Conservation (phyloP, 75 land plant genomes). For the Pinus albicaulis region DNA sequence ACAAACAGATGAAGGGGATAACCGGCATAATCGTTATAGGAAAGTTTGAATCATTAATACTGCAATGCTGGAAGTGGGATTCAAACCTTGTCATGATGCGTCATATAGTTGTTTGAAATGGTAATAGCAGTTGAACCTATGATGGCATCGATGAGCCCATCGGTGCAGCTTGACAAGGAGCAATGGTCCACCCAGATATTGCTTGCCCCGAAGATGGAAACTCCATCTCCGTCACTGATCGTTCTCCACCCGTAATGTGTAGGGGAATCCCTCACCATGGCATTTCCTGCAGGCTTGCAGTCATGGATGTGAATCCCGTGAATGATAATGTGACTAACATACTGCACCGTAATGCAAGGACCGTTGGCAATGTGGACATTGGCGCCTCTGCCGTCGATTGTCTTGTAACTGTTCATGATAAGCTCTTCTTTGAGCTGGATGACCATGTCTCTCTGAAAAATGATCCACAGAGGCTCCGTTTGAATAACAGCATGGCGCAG, state of each 20-base stretch:
- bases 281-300: constrained; percentile 73
- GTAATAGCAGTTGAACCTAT: constrained; percentile 79
- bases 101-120: constrained; percentile 81
- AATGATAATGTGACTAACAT: constrained; percentile 20
- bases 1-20: neutral
- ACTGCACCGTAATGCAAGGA: constrained; percentile 20
- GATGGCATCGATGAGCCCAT: constrained; percentile 78
- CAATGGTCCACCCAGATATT: constrained; percentile 81
- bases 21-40: neutral
- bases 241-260: constrained; percentile 68
- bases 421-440: constrained; percentile 28
- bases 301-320: constrained; percentile 41
- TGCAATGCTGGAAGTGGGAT: no score
- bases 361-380: constrained; percentile 27
- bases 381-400: constrained; percentile 28
- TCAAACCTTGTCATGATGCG: constrained; percentile 79
- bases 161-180: constrained; percentile 67
- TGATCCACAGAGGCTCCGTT: constrained; percentile 29
- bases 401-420: constrained; percentile 26
- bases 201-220: constrained; percentile 59
- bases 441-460: constrained; percentile 1
- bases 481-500: constrained; percentile 30
- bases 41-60: neutral
- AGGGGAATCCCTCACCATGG: constrained; percentile 71
- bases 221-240: constrained; percentile 71